Percentiles rank a stretch among this genome's conserved stretches.
phyloP scores from a whole-genome alignment of 2,329 filamentous ascomycete species.

The Cercospora nicotianae region DNA sequence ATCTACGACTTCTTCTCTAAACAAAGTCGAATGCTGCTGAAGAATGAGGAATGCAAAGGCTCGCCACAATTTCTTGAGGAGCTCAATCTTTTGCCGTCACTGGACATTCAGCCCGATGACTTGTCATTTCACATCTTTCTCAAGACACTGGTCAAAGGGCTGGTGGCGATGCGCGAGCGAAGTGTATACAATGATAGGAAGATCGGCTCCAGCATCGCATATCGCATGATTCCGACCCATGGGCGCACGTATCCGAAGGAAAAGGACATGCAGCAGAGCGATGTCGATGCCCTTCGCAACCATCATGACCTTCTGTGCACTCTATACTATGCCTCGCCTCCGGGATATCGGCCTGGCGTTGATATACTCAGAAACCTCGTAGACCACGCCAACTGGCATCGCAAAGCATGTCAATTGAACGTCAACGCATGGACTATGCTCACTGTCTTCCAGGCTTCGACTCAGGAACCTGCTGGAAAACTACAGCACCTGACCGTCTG shows the following conservation, averaged over 20 bases:
- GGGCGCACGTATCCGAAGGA: conserved; percentile 62
- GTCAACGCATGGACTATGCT: conserved; percentile 60
- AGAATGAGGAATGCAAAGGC: conserved; percentile 52
- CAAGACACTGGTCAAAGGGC: conserved; percentile 55
- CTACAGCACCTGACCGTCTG: conserved; percentile 55
- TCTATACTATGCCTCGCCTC: conserved; percentile 59
- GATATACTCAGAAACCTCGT: conserved; percentile 56
- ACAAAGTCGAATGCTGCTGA: conserved; percentile 53
- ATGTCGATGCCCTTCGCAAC: conserved; percentile 60
- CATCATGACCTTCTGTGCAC: conserved; percentile 62
- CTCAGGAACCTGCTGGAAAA: conserved; percentile 47
- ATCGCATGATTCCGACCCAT: conserved; percentile 61
- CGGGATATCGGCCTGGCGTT: conserved; percentile 54
- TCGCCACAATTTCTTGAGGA: conserved; percentile 57
- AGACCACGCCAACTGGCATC: conserved; percentile 57
- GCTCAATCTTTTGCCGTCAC: conserved; percentile 45
- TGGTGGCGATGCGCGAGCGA: conserved; percentile 48
- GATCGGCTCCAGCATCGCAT: conserved; percentile 55
- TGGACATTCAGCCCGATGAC: conserved; percentile 52
- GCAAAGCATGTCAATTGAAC: conserved; percentile 60
- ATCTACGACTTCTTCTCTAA: conserved; percentile 62
- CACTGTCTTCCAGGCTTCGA: conserved; percentile 57
- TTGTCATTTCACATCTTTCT: conserved; percentile 60
- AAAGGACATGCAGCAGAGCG: conserved; percentile 52
- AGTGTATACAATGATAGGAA: conserved; percentile 53